These are phyloP conservation scores for Seiridium cupressi DNA, from an alignment of 2,329 filamentous ascomycete species.

Conservation along the genomic window DNA sequence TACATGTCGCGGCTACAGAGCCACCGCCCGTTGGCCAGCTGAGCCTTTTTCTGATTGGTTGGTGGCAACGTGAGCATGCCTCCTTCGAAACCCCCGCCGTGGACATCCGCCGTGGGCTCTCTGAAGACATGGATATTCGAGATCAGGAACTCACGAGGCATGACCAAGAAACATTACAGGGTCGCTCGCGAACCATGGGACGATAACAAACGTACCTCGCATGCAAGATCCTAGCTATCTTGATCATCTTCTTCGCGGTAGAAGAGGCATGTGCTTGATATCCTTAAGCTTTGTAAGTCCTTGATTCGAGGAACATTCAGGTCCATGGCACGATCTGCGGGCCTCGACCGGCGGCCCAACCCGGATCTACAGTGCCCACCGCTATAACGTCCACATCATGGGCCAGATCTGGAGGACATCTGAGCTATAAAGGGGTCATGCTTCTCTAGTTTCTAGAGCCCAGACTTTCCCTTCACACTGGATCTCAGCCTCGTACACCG, in stretches of 20 bases:
- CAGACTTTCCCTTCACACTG: no score
- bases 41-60: no score
- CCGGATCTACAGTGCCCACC: background rate
- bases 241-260: background rate
- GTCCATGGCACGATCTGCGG: background rate
- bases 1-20: background rate
- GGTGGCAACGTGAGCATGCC: no score
- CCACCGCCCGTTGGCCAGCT: no score
- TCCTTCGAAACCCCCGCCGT: no score
- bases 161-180: background rate
- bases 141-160: background rate
- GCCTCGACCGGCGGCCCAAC: background rate
- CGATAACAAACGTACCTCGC: background rate
- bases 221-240: background rate
- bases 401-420: background rate
- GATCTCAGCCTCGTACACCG: no score
- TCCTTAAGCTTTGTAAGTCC: background rate
- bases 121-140: background rate
- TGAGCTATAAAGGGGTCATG: background rate
- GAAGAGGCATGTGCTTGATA: background rate
- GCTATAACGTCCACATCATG: no score
- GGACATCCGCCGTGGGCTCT: no score
- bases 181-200: background rate
- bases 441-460: background rate
- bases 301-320: slow-evolving; percentile 6